Percentiles rank a stretch among this genome's conserved stretches.
phyloP scores from a whole-genome alignment of 257 asterid species.

The Lavandula angustifolia region DNA sequence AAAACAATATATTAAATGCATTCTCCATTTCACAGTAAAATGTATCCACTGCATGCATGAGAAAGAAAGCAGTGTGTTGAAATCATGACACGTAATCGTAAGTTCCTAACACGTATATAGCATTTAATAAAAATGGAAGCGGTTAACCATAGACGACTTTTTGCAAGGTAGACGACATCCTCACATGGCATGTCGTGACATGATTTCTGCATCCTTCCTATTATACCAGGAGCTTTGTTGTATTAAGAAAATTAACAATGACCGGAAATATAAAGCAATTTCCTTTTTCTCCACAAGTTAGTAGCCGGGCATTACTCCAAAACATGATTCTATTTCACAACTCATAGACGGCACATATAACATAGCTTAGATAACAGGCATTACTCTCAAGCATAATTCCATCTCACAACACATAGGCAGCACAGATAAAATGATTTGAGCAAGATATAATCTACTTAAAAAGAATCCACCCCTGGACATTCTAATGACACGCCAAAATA shows the following conservation, averaged over 20 bases:
- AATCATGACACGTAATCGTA: constrained; percentile 28
- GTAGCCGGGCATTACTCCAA: not conserved
- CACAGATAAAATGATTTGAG: constrained; percentile 11
- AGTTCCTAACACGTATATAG: not conserved
- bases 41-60: constrained; percentile 20
- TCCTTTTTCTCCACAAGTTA: constrained; percentile 7
- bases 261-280: constrained; percentile 10
- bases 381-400: not conserved
- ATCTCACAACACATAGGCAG: not conserved
- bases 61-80: not conserved
- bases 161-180: constrained; percentile 11
- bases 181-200: constrained; percentile 5
- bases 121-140: constrained; percentile 15
- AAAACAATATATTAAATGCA: not conserved
- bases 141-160: not conserved
- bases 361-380: not conserved
- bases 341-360: not conserved
- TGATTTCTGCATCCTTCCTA: constrained; percentile 15
- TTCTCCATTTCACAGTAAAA: constrained; percentile 12
- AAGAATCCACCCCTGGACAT: constrained; percentile 12
- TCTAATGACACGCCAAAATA: constrained; percentile 4
- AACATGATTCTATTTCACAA: constrained; percentile 9
- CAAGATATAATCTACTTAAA: constrained; percentile 1
- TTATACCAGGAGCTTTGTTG: constrained; percentile 2
- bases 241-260: constrained; percentile 2